Evolutionary conservation across 768 basidiomycete genomes (phyloP).

Genomic region (Lactarius sp.): DNA sequence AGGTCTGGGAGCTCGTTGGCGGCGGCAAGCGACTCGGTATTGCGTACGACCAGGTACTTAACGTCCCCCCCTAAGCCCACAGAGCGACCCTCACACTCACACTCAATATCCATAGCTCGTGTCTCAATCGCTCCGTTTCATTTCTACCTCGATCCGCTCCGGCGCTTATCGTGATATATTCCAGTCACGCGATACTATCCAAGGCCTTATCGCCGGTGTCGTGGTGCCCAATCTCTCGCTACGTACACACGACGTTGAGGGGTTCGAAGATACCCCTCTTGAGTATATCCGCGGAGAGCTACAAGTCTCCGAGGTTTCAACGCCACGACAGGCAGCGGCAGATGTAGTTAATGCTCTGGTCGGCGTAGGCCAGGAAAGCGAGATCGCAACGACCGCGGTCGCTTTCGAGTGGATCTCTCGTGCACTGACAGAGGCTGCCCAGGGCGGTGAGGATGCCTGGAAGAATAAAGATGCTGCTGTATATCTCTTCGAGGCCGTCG

Average conservation of each 20-base stretch:
- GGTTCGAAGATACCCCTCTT: slow-evolving; percentile 95
- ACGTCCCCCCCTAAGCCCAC: slow-evolving; percentile 24
- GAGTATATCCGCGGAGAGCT: slow-evolving; percentile 63
- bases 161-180: slow-evolving; percentile 80
- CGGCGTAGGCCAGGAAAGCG: slow-evolving; percentile 68
- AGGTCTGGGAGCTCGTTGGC: slow-evolving; percentile 87
- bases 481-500: slow-evolving; percentile 90
- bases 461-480: slow-evolving; percentile 91
- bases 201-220: slow-evolving; percentile 80
- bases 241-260: slow-evolving; percentile 85
- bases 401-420: slow-evolving; percentile 78
- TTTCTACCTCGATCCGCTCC: slow-evolving; percentile 88
- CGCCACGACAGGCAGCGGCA: slow-evolving; percentile 87
- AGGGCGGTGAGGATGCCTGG: slow-evolving; percentile 64
- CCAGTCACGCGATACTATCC: slow-evolving; percentile 74
- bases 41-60: slow-evolving; percentile 62
- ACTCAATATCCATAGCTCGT: slow-evolving; percentile 55
- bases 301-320: slow-evolving; percentile 64
- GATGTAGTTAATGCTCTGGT: slow-evolving; percentile 95
- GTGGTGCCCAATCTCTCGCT: slow-evolving; percentile 91
- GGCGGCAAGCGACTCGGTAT: slow-evolving; percentile 62
- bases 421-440: slow-evolving; percentile 64
- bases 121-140: slow-evolving; percentile 83
- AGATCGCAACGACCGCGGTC: slow-evolving; percentile 68
- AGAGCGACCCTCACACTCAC: background rate